Conservation (phyloP, 768 basidiomycete genomes). For the Termitomyces bulborhizus region DNA sequence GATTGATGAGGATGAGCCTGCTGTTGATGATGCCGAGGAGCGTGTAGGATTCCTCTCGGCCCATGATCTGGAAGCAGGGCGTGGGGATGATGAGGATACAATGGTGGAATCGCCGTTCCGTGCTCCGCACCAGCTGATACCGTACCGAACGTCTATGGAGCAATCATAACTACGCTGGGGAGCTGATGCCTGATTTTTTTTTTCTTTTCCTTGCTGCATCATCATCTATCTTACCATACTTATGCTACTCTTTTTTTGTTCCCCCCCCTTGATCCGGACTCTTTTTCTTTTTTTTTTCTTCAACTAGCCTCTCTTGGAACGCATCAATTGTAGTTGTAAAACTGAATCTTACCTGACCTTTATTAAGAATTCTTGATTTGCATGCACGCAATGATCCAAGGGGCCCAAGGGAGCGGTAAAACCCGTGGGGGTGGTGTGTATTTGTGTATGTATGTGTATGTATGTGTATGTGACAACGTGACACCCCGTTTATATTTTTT, state of each 20-base stretch:
- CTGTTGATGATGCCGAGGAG: conserved; percentile 37
- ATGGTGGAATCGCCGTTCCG: conserved; percentile 48
- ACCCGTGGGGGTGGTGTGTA: not conserved
- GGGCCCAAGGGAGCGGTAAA: conserved; percentile 8
- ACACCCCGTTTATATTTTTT: conserved; percentile 14
- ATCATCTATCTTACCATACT: conserved; percentile 9
- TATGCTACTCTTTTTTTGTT: no score
- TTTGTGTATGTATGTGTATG: no score
- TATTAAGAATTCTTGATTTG: conserved; percentile 2
- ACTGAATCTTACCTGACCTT: conserved; percentile 4
- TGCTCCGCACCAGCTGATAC: conserved; percentile 21
- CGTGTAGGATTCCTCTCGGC: conserved; percentile 45
- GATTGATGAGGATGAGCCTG: conserved; percentile 30
- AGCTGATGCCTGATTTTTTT: not conserved
- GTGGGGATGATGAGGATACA: conserved; percentile 17
- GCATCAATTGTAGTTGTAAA: conserved; percentile 7
- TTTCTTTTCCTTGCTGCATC: not conserved
- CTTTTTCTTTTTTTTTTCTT: not conserved
- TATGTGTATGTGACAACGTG: not conserved
- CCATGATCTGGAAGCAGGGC: conserved; percentile 28
- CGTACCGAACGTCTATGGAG: conserved; percentile 18
- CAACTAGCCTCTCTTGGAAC: conserved; percentile 9
- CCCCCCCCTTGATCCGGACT: conserved; percentile 6
- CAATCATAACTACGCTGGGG: not conserved
- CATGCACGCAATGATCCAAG: not conserved